These are phyloP conservation scores for Marsdenia floribunda DNA, from an alignment of 257 asterid genomes.

Conservation along the genomic window DNA sequence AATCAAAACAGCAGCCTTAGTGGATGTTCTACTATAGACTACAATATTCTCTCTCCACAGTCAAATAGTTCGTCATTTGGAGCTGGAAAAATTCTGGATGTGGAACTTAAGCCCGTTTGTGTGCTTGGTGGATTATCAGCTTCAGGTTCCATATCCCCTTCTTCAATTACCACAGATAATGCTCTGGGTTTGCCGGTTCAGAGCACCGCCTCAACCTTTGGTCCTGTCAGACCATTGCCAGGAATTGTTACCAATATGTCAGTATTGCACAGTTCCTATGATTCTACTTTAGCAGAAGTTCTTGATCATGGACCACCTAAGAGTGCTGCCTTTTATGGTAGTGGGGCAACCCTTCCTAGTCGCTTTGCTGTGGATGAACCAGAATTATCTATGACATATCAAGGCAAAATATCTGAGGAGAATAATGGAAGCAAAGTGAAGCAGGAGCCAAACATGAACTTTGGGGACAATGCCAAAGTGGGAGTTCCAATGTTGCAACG, in stretches of 20 bases:
- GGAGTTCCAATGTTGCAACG: slow-evolving; percentile 32
- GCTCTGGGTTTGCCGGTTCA: slow-evolving; percentile 32
- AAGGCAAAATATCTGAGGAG: slow-evolving; percentile 32
- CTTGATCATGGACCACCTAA: slow-evolving; percentile 36
- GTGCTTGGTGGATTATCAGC: slow-evolving; percentile 31
- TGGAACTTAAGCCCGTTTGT: slow-evolving; percentile 30
- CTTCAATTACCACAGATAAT: slow-evolving; percentile 32
- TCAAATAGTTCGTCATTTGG: slow-evolving; percentile 38
- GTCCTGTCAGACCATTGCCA: slow-evolving; percentile 27
- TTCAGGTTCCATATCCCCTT: slow-evolving; percentile 35
- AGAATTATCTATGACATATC: slow-evolving; percentile 33
- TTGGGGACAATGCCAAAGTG: slow-evolving; percentile 35
- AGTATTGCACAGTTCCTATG: slow-evolving; percentile 30
- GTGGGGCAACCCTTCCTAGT: slow-evolving; percentile 50
- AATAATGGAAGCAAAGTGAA: slow-evolving; percentile 47
- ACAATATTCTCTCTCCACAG: slow-evolving; percentile 29
- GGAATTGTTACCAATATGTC: slow-evolving; percentile 25
- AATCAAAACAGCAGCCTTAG: slow-evolving; percentile 33
- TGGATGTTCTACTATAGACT: slow-evolving; percentile 35
- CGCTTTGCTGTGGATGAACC: slow-evolving; percentile 53
- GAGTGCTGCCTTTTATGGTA: slow-evolving; percentile 31
- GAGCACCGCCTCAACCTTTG: slow-evolving; percentile 28
- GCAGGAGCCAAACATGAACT: slow-evolving; percentile 52
- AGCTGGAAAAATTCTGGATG: slow-evolving; percentile 32
- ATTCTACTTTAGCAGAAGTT: slow-evolving; percentile 19